These are phyloP conservation scores for Graphilbum fragrans DNA, from an alignment of 2,329 filamentous ascomycete species.

Conservation along the genomic window DNA sequence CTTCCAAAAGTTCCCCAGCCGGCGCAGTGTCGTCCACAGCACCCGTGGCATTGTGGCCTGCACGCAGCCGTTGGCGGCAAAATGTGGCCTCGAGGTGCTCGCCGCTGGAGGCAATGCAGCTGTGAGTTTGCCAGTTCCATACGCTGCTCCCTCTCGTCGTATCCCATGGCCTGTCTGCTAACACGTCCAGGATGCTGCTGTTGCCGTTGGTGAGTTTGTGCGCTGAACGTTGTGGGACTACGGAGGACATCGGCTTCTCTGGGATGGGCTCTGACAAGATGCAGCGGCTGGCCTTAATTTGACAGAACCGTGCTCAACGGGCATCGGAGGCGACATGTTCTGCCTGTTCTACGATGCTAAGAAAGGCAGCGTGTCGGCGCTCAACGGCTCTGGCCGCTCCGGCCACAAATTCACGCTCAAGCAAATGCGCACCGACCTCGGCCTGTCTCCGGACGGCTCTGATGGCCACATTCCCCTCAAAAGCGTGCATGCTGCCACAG, in stretches of 20 bases:
- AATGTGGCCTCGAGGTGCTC: constrained; percentile 77
- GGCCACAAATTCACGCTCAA: constrained; percentile 58
- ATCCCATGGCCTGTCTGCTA: background rate
- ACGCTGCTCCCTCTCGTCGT: background rate
- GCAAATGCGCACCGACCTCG: constrained; percentile 56
- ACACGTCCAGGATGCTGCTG: constrained; percentile 67
- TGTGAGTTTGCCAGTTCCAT: constrained; percentile 43
- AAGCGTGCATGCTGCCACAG: constrained; percentile 72
- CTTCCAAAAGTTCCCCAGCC: constrained; percentile 52
- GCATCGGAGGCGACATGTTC: constrained; percentile 96
- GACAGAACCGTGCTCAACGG: constrained; percentile 85
- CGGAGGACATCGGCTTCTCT: background rate
- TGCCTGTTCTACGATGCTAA: constrained; percentile 83
- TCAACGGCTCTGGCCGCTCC: constrained; percentile 90
- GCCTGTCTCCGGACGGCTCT: constrained; percentile 41
- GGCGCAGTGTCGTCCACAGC: constrained; percentile 86
- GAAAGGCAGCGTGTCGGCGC: constrained; percentile 66
- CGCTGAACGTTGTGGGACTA: constrained; percentile 15
- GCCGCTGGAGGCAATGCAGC: constrained; percentile 85
- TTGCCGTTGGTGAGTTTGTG: constrained; percentile 58
- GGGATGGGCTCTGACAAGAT: background rate
- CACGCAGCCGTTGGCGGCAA: constrained; percentile 78
- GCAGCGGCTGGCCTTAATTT: constrained; percentile 82
- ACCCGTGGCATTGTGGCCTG: constrained; percentile 84
- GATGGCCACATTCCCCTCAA: constrained; percentile 39